Conservation (phyloP, 176 grass and related monocot species). For the Puccinellia tenuiflora region DNA sequence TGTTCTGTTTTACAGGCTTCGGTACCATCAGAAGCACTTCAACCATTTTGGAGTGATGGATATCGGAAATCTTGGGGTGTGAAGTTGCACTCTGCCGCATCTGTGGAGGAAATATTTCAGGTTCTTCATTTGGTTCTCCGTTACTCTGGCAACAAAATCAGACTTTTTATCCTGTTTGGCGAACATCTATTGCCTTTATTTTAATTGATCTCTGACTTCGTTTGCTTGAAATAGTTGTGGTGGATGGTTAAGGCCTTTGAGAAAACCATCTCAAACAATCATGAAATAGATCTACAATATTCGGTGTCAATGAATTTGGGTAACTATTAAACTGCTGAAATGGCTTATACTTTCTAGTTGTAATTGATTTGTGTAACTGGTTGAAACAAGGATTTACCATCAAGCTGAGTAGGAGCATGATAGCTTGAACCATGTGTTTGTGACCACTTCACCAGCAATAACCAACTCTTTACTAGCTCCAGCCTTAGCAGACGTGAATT, state of each 20-base stretch:
- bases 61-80: slow-evolving; percentile 89
- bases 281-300: neutral
- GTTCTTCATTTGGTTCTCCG: slow-evolving; percentile 36
- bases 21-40: slow-evolving; percentile 76
- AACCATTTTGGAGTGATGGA: slow-evolving; percentile 75
- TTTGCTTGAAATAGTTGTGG: slow-evolving; percentile 7
- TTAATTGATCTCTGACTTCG: neutral
- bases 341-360: neutral
- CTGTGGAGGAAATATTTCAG: slow-evolving; percentile 61
- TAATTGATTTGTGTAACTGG: slow-evolving; percentile 7
- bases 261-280: slow-evolving; percentile 1
- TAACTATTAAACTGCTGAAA: slow-evolving; percentile 21
- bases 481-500: slow-evolving; percentile 3
- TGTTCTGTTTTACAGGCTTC: slow-evolving; percentile 51
- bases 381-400: slow-evolving; percentile 13
- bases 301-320: neutral
- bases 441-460: neutral
- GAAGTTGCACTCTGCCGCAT: slow-evolving; percentile 68
- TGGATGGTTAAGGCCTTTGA: slow-evolving; percentile 18
- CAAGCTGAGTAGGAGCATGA: neutral
- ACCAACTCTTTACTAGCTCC: neutral
- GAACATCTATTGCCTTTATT: neutral
- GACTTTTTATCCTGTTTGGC: neutral
- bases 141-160: neutral
- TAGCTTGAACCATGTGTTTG: slow-evolving; percentile 12